phyloP scores from a whole-genome alignment of 2,329 filamentous ascomycete species.

The Verticillium longisporum region DNA sequence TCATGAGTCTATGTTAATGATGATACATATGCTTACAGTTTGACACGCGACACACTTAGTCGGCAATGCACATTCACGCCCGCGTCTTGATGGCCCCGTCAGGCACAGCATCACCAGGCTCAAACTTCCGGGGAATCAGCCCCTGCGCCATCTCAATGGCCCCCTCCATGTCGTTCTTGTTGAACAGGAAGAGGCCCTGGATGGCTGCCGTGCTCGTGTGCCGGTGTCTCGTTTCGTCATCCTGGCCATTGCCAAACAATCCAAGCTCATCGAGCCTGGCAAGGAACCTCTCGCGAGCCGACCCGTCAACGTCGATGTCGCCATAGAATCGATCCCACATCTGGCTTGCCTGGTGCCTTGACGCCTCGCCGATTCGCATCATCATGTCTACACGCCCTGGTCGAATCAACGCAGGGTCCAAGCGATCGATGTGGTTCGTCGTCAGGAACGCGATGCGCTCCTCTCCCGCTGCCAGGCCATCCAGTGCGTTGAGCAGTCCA shows the following conservation, averaged over 20 bases:
- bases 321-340: conserved; percentile 97
- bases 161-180: conserved; percentile 84
- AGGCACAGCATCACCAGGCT: conserved; percentile 32
- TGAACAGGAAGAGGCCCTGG: conserved; percentile 90
- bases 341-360: conserved; percentile 71
- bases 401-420: conserved; percentile 83
- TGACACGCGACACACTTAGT: neutral
- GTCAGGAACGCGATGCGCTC: conserved; percentile 92
- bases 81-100: conserved; percentile 34
- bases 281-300: conserved; percentile 63
- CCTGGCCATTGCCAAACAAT: conserved; percentile 54
- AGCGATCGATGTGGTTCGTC: conserved; percentile 84
- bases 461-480: conserved; percentile 91
- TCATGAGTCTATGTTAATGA: neutral
- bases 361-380: conserved; percentile 81
- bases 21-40: conserved; percentile 6
- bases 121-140: conserved; percentile 51
- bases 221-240: conserved; percentile 36
- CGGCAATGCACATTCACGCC: conserved; percentile 18
- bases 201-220: conserved; percentile 82
- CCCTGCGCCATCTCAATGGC: conserved; percentile 75
- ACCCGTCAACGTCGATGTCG: conserved; percentile 62
- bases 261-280: conserved; percentile 61
- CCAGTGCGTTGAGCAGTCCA: conserved; percentile 75
- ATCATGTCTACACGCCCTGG: conserved; percentile 94